phyloP scores from a whole-genome alignment of 495 filamentous ascomycete genomes.

The Niebla homalea region DNA sequence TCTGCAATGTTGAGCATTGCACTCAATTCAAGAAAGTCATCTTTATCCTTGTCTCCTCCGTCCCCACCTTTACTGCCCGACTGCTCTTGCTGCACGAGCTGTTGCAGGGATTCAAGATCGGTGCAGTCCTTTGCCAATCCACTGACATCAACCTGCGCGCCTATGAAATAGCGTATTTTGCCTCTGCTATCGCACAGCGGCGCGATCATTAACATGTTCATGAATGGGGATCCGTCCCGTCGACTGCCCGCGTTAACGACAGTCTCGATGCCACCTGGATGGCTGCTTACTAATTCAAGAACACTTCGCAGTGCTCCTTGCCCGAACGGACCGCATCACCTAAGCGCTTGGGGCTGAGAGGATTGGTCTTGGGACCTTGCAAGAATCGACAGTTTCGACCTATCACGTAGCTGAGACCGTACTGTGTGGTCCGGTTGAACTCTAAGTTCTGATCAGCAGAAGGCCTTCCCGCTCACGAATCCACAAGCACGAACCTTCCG shows the following conservation, averaged over 20 bases:
- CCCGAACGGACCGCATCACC: conserved; percentile 41
- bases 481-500: conserved; percentile 42
- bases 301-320: conserved; percentile 51
- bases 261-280: neutral
- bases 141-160: conserved; percentile 49
- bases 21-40: conserved; percentile 43
- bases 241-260: conserved; percentile 25
- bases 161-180: conserved; percentile 47
- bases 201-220: conserved; percentile 53
- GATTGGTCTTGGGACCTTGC: conserved; percentile 47
- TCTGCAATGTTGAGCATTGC: conserved; percentile 51
- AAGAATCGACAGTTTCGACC: conserved; percentile 54
- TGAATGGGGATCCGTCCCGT: conserved; percentile 53
- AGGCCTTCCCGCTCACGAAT: neutral
- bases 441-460: conserved; percentile 21
- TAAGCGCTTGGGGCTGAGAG: conserved; percentile 40
- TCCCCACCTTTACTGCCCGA: neutral
- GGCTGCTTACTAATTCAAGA: conserved; percentile 51
- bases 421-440: conserved; percentile 51
- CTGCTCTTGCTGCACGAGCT: conserved; percentile 25
- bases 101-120: conserved; percentile 44
- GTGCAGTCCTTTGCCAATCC: conserved; percentile 43
- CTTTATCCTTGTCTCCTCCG: conserved; percentile 19
- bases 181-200: conserved; percentile 50
- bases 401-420: conserved; percentile 46